These are phyloP conservation scores for Periconia macrospinosa DNA, from an alignment of 2,329 filamentous ascomycete species.

Conservation along the genomic window DNA sequence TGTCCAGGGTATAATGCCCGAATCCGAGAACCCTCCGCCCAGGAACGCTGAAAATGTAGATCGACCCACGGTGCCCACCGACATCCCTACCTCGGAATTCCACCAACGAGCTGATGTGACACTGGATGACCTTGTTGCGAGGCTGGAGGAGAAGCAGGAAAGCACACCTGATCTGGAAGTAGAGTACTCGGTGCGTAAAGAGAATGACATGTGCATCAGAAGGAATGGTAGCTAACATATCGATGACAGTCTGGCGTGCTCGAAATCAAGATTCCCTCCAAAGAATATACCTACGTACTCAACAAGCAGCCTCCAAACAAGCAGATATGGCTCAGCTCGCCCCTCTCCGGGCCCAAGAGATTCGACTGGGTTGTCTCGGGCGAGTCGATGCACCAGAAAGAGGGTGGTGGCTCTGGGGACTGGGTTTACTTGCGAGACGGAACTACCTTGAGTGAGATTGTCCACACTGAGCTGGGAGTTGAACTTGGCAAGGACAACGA, in stretches of 20 bases:
- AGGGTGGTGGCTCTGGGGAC: slow-evolving; percentile 70
- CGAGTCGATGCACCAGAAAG: slow-evolving; percentile 76
- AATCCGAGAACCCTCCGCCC: slow-evolving; percentile 44
- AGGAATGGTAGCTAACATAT: slow-evolving; percentile 10
- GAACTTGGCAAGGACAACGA: slow-evolving; percentile 45
- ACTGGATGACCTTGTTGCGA: slow-evolving; percentile 61
- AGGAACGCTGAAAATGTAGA: slow-evolving; percentile 39
- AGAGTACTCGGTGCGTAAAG: slow-evolving; percentile 75
- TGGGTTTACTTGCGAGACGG: slow-evolving; percentile 91
- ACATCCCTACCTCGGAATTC: slow-evolving; percentile 72
- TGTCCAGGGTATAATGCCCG: slow-evolving; percentile 47
- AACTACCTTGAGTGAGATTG: slow-evolving; percentile 70
- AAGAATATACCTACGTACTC: slow-evolving; percentile 80
- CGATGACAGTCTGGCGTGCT: slow-evolving; percentile 77
- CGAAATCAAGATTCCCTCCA: slow-evolving; percentile 68
- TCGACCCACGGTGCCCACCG: slow-evolving; percentile 56
- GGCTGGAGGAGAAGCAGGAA: slow-evolving; percentile 76
- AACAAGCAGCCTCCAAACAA: slow-evolving; percentile 99
- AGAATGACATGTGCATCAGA: neutral
- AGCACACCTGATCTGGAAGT: slow-evolving; percentile 76
- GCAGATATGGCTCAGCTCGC: slow-evolving; percentile 95
- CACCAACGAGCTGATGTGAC: slow-evolving; percentile 77
- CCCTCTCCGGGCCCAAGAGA: slow-evolving; percentile 86
- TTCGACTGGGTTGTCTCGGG: slow-evolving; percentile 83
- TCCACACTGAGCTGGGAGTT: slow-evolving; percentile 76